Evolutionary conservation across 805 yeast genomes (phyloP), one percentile per base, ranked within the genome.

Genomic region (Candida maltosa): DNA sequence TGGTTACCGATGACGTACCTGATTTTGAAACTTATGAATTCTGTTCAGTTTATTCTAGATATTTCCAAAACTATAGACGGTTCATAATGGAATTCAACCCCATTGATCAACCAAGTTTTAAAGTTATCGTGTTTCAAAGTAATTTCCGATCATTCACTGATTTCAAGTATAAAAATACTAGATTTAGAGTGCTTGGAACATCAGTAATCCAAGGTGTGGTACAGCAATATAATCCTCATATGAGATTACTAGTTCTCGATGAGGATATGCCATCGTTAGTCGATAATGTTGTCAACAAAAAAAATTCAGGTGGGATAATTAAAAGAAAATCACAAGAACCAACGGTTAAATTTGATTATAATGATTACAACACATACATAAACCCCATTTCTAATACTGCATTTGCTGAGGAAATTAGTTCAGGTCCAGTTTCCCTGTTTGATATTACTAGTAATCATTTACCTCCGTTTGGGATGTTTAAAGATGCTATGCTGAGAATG

Each of bases 381-480:
- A 62, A 65, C 42, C 70, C 72, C 5, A 49, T 41, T 18, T 69
- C 70, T 2, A 37, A 49, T 28, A 52, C 40, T 15, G 23, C 19
- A 14, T 19, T 32, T 14, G 32, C 39, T 5, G 16, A 8, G n/a
- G 41, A 38, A 9, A 34, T 33, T 11, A 22, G 16, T 20, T 5
- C 32, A 23, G 26, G 23, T 10, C 46, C 42, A 40, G 44, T 62
- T 10, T 19, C 35, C 11, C n/a, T n/a, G n/a, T n/a, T n/a, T n/a
- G n/a, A n/a, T n/a, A n/a, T n/a, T n/a, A n/a, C n/a, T n/a, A 61
- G 69, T 10, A 44, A 48, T 36, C 49, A 57, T 11, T 39, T 56
- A 34, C 73, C 72, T 1, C 70, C 71, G 1, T 67, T 67, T 44
- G 70, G 69, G 6, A 39, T 43, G 5, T 62, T 56, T 29, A 48